Conservation (phyloP, 306 rosid species). For the Cicer yamashitae region DNA sequence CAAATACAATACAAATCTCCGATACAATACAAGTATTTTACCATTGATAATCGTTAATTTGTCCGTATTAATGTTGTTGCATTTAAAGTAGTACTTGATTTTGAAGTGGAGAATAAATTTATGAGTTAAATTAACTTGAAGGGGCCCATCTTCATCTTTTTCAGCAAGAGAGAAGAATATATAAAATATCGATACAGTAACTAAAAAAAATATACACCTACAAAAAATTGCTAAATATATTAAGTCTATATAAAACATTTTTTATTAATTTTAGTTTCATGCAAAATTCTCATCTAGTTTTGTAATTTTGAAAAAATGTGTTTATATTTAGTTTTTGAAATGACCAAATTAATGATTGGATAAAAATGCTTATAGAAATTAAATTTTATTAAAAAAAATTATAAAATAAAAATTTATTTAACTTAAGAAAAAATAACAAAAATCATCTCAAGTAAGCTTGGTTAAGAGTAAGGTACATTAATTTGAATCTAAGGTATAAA, state of each 20-base stretch:
- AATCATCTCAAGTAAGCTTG: not conserved
- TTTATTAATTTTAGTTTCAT: no score
- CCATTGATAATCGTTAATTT: no score
- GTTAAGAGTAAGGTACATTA: not conserved
- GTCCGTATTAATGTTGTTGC: no score
- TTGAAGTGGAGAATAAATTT: not conserved
- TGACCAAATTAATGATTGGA: not conserved
- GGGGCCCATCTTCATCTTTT: not conserved
- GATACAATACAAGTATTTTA: no score
- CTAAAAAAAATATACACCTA: not conserved
- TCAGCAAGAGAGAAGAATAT: not conserved
- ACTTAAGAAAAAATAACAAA: not conserved
- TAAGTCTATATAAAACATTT: not conserved
- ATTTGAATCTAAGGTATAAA: not conserved
- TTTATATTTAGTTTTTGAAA: not conserved
- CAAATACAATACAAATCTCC: no score
- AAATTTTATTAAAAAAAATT: not conserved
- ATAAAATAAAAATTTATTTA: not conserved
- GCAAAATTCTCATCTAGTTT: not conserved
- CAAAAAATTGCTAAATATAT: not conserved
- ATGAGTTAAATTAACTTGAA: not conserved
- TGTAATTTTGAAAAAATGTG: not conserved
- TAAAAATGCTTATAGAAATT: slow-evolving; percentile 1
- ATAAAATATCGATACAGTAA: not conserved
- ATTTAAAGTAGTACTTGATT: not conserved